Conservation (phyloP, 768 basidiomycete genomes). For the Boletus subparvulus region DNA sequence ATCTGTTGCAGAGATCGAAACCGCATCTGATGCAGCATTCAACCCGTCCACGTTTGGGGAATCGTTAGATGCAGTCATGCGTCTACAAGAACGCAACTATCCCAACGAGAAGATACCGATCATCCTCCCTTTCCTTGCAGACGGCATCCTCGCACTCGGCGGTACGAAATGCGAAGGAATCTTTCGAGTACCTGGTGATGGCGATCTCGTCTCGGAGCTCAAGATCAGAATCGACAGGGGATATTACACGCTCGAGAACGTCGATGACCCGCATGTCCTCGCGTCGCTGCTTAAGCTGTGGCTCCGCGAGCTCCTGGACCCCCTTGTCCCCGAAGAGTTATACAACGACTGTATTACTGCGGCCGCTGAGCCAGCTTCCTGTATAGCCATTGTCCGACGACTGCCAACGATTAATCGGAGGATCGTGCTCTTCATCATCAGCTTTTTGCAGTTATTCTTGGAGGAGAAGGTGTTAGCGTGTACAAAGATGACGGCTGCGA, state of each 20-base stretch:
- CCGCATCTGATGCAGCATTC: constrained; percentile 93
- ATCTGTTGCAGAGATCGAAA: constrained; percentile 83
- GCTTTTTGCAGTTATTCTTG: constrained; percentile 87
- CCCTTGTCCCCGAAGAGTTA: constrained; percentile 86
- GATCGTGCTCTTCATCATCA: constrained; percentile 84
- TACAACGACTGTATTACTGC: constrained; percentile 86
- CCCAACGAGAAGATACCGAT: constrained; percentile 84
- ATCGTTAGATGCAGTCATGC: constrained; percentile 79
- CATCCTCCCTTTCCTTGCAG: constrained; percentile 90
- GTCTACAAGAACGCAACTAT: constrained; percentile 83
- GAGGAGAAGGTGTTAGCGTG: constrained; percentile 67
- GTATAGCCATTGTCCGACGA: constrained; percentile 70
- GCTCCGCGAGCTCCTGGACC: constrained; percentile 89
- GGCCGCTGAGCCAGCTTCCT: constrained; percentile 64
- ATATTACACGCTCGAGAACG: constrained; percentile 84
- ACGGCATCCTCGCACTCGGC: constrained; percentile 86
- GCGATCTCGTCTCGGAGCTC: constrained; percentile 82
- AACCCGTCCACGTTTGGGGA: constrained; percentile 94
- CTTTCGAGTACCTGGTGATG: constrained; percentile 90
- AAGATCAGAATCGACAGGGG: constrained; percentile 89
- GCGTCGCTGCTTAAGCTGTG: constrained; percentile 91
- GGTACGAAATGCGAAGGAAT: constrained; percentile 87
- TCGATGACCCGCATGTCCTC: constrained; percentile 88
- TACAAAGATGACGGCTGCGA: constrained; percentile 90
- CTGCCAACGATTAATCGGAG: constrained; percentile 85